Base-by-base conservation (phyloP, 495 filamentous ascomycete genomes). In the Apiosordaria backusii region DNA sequence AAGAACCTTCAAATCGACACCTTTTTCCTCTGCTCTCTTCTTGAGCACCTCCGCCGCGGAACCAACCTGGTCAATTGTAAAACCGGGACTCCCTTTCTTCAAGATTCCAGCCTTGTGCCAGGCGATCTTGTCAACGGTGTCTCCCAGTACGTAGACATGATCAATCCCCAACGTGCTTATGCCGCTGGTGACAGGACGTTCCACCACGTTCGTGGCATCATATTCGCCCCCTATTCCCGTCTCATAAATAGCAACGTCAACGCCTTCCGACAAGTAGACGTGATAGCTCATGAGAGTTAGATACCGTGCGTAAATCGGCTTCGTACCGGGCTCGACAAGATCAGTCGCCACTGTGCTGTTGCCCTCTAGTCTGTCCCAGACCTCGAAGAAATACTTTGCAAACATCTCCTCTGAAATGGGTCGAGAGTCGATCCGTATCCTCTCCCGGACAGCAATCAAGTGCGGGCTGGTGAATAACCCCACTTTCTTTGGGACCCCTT, bases 61-160 rank as follows among this genome's bases (percentile, higher is more conserved):
- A 1, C 83, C 76, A 0, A 82, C 79, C 74, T 99, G 95, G 18
- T 87, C 86, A 13, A 90, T 86, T 1, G 89, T 91, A 63, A 96
- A 95, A 2, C 86, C 90, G 9, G 86, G 84, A 13, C 81, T 81
- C 0, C 85, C 87, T 1, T 74, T 24, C 75, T 98, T 99, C 80
- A 97, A 89, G 61, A 98, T 94, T 15, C 95, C 95, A 15, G 86
- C 91, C 76, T 99, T 98, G 72, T 99, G 94, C 95, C 96, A 98
- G 4, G 96, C 94, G 66, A 99, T 99, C 68, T 93, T 84, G 59
- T 93, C 90, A 53, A 97, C 87, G 0, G 95, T 96, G 40, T 85
- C 76, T 16, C 95, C 95, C 35, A 99, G 84, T 73, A 92, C 81
- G 18, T 81, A 82, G 16, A 88, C 86, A 71, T 99, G 95, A 70